Base-by-base conservation (phyloP, 2,329 filamentous ascomycete species). In the Exophiala alcalophila region DNA sequence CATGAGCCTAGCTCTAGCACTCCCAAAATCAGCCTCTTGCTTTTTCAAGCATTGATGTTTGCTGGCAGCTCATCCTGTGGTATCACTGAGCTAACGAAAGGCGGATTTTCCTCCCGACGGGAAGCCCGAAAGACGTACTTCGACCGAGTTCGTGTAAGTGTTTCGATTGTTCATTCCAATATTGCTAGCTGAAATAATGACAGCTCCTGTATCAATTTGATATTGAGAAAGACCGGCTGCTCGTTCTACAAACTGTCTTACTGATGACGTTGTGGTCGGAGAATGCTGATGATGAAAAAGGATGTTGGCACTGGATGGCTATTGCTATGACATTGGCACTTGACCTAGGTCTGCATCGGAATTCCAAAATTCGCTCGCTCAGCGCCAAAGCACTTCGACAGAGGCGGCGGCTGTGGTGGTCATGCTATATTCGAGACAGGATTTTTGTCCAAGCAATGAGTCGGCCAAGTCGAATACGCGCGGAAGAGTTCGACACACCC, bases 281-380 rank as follows among this genome's bases (percentile, higher is more conserved):
- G 66, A 94, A 88, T 4, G 89, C 89, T 0, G 88, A 95, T 65
- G 89, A 95, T 62, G 87, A 94, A 62, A 96, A 96, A 65, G 90
- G 96, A 63, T 95, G 89, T 33, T 95, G 90, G 85, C 89, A 96
- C 61, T 96, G 90, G 90, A 95, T 95, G 86, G 90, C 90, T n/a
- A 86, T 95, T 24, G 90, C 89, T 30, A 86, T 94, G 45, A 94
- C 89, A 10, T 72, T 95, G 30, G 89, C 88, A 39, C 88, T 95
- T 64, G 94, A 89, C 7, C 94, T 96, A 52, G 90, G 90, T 5
- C 74, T 96, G 12, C 89, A 96, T 64, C 84, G 89, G 49, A 86
- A 95, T 57, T 87, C 88, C 44, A 88, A 85, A 5, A n/a, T n/a
- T n/a, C n/a, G n/a, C n/a, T n/a, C n/a, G n/a, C n/a, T n/a, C n/a